Evolutionary conservation across 176 grass and related monocot genomes (phyloP), one percentile per base, ranked within the genome.

Genomic region (Juncus effusus): DNA sequence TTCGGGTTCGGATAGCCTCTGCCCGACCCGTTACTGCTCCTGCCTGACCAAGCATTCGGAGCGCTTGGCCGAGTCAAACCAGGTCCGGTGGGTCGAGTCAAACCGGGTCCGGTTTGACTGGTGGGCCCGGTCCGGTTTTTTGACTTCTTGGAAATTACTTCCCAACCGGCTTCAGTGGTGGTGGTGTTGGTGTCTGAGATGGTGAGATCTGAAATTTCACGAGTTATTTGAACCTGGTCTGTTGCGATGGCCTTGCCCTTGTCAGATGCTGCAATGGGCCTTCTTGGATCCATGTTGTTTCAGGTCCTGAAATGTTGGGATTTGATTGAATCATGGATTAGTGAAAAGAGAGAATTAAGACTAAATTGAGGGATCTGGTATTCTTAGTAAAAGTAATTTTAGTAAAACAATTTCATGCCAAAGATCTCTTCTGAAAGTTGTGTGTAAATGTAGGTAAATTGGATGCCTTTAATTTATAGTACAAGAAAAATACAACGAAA

Each of bases 101-200:
- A 67, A 62, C 36, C 44, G 38, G 15, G 38, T 6, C 62, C 60
- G 64, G 36, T 60, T 82, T 63, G 7, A 67, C 80, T 61, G 45
- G 35, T 67, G 37, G 77, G 79, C 14, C 67, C 83, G 61, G 77
- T 52, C 79, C 63, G 54, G 4, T 82, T 92, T 77, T 76, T 93
- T 0, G 79, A 73, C 47, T 67, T 93, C 37, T 82, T 99, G 38
- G 54, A 78, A 52, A 56, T 59, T 3, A 78, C 85, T 77, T 93
- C 83, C 94, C 94, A 99, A 62, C 72, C 78, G 71, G 39, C 76
- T 2, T 79, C 82, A 61, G 74, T 55, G n/a, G 36, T 16, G 53
- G 37, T 13, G 50, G 0, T 55, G n/a, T 37, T 16, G 53, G 42
- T 13, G 50, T 78, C 75, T 47, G 6, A 6, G 40, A 84, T 47